phyloP scores from a whole-genome alignment of 805 yeast genomes.

The Wickerhamomyces chaumierensis region DNA sequence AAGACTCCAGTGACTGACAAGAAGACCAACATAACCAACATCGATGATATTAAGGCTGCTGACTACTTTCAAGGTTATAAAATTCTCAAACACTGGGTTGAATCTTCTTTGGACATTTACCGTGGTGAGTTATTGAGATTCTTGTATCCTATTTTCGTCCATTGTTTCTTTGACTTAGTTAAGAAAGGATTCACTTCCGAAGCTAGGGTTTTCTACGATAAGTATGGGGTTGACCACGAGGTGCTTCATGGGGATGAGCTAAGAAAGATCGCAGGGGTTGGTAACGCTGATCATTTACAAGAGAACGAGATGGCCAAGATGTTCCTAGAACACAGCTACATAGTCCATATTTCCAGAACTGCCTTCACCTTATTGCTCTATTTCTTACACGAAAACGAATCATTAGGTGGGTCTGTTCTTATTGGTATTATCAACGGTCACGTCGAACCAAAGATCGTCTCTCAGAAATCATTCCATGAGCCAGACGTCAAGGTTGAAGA shows the following conservation, averaged over 20 bases:
- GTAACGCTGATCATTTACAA: conserved; percentile 67
- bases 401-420: conserved; percentile 80
- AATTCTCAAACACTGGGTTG: conserved; percentile 79
- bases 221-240: conserved; percentile 61
- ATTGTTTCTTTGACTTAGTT: conserved; percentile 72
- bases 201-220: conserved; percentile 69
- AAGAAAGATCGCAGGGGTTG: conserved; percentile 58
- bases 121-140: conserved; percentile 77
- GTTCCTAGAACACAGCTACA: conserved; percentile 63
- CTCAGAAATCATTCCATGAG: conserved; percentile 24
- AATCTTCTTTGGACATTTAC: conserved; percentile 81
- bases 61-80: conserved; percentile 72
- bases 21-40: conserved; percentile 10
- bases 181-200: conserved; percentile 44
- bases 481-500: conserved; percentile 12
- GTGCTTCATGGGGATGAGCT: conserved; percentile 73
- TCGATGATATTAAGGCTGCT: conserved; percentile 34
- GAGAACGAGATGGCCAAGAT: conserved; percentile 76
- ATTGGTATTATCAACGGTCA: conserved; percentile 81
- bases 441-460: conserved; percentile 38
- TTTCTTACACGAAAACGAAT: conserved; percentile 85
- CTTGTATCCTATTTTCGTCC: conserved; percentile 87
- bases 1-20: conserved; percentile 12
- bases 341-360: conserved; percentile 68
- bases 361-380: conserved; percentile 75